These are phyloP conservation scores for Diaporthe amygdali DNA, from an alignment of 2,329 filamentous ascomycete species.

Conservation along the genomic window DNA sequence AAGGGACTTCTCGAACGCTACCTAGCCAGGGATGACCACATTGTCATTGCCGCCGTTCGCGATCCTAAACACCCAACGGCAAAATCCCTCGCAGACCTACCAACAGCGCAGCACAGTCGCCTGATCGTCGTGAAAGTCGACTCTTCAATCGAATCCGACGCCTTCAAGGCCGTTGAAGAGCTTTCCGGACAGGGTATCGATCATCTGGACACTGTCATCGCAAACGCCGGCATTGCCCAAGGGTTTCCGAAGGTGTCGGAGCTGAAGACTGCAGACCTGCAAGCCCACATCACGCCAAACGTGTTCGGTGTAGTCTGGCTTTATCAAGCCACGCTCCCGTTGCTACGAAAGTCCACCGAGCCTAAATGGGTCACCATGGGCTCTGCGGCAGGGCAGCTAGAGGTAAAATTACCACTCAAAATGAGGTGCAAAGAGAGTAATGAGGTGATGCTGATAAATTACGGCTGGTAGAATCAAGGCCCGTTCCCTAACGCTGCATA, in stretches of 20 bases:
- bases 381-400: slow-evolving; percentile 32
- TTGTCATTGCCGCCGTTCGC: slow-evolving; percentile 20
- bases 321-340: slow-evolving; percentile 48
- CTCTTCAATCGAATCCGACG: slow-evolving; percentile 37
- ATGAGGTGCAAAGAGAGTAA: background rate
- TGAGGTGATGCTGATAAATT: background rate
- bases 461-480: slow-evolving; percentile 23
- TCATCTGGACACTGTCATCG: slow-evolving; percentile 55
- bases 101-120: slow-evolving; percentile 35
- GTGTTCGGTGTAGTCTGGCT: slow-evolving; percentile 45
- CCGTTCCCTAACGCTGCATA: slow-evolving; percentile 43
- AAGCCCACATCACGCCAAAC: slow-evolving; percentile 47
- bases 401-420: slow-evolving; percentile 23
- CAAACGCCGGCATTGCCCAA: slow-evolving; percentile 53
- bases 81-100: background rate
- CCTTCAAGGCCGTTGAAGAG: slow-evolving; percentile 37
- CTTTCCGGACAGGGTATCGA: slow-evolving; percentile 41
- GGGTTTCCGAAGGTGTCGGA: slow-evolving; percentile 37
- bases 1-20: slow-evolving; percentile 28
- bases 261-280: slow-evolving; percentile 41
- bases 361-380: slow-evolving; percentile 44
- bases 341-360: slow-evolving; percentile 40
- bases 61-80: background rate
- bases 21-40: slow-evolving; percentile 17
- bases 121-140: slow-evolving; percentile 51